These are phyloP conservation scores for Mortierella sp. DNA, from an alignment of 371 early-diverging fungal species.

Conservation along the genomic window DNA sequence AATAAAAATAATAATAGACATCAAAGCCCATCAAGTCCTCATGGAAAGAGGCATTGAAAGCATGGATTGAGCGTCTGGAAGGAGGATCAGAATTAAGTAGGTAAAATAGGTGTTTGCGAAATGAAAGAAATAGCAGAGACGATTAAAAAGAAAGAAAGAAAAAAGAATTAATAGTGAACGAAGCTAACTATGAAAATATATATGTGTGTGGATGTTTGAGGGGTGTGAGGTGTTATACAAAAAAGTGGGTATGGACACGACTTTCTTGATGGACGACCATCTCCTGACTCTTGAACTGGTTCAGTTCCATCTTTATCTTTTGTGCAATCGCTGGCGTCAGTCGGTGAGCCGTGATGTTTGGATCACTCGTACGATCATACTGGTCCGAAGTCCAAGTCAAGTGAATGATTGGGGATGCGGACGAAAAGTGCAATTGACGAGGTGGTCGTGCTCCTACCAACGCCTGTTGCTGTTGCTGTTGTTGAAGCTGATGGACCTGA, in stretches of 20 bases:
- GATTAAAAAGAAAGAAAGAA: too few species aligned
- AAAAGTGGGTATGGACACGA: constrained; percentile 76
- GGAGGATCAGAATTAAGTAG: too few species aligned
- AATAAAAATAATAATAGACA: too few species aligned
- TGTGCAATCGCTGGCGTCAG: constrained; percentile 73
- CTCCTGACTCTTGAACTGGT: constrained; percentile 78
- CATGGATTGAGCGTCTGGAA: too few species aligned
- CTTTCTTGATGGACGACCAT: constrained; percentile 81
- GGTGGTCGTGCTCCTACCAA: background rate
- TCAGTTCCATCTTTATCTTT: constrained; percentile 79
- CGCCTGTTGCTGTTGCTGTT: background rate
- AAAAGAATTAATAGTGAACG: too few species aligned
- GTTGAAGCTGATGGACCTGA: background rate
- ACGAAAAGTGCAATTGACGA: constrained; percentile 61
- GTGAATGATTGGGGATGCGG: constrained; percentile 57
- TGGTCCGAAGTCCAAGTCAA: constrained; percentile 72
- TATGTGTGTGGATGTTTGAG: too few species aligned
- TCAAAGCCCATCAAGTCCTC: too few species aligned
- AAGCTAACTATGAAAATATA: too few species aligned
- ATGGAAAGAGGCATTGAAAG: too few species aligned
- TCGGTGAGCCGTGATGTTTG: constrained; percentile 66
- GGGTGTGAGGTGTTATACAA: constrained; percentile 58
- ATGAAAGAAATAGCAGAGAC: too few species aligned
- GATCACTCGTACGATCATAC: constrained; percentile 77
- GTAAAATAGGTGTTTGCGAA: too few species aligned